Evolutionary conservation across 176 grass and related monocot species (phyloP), one percentile per base, ranked within the genome.

Genomic region (Otatea glauca): DNA sequence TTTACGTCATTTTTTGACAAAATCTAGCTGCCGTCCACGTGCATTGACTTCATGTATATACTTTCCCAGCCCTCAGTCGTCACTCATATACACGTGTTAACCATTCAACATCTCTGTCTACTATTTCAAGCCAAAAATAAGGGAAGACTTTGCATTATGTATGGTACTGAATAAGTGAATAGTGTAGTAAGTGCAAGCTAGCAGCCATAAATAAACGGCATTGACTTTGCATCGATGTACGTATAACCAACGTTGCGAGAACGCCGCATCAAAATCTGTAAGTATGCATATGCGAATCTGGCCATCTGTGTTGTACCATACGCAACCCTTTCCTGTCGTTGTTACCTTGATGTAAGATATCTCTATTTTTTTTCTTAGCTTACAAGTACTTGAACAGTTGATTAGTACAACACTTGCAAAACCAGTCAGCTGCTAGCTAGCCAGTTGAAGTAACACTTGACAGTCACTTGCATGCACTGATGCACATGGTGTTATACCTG

Each of bases 401-500:
- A 44, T 14, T 47, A 38, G 35, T 17, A 45, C 23, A 41, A 50
- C 21, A 10, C 13, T 14, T 24, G 21, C 43, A 9, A 77, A 25
- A 25, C 10, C 68, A 73, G 48, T 37, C 61, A 62, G 41, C 41
- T 34, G 14, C 9, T n/a, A 16, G 41, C 53, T 56, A 5, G 56
- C 11, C 44, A 47, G 44, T 42, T 42, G 41, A 7, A 42, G 44
- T 47, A 47, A 47, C 41, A 16, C 48, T 44, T 67, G 68, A 24
- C 20, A 25, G 50, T 75, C 78, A 34, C 62, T 60, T n/a, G n/a
- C 34, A 1, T 58, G 48, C 20, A n/a, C n/a, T n/a, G n/a, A 24
- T 75, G 50, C 39, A 59, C 27, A 81, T 66, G 67, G 42, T 71
- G 25, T 37, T 81, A 56, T 25, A 43, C 16, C 71, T 66, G 55